Base-by-base conservation (phyloP, 2,329 filamentous ascomycete genomes). In the Fusarium aywerte region DNA sequence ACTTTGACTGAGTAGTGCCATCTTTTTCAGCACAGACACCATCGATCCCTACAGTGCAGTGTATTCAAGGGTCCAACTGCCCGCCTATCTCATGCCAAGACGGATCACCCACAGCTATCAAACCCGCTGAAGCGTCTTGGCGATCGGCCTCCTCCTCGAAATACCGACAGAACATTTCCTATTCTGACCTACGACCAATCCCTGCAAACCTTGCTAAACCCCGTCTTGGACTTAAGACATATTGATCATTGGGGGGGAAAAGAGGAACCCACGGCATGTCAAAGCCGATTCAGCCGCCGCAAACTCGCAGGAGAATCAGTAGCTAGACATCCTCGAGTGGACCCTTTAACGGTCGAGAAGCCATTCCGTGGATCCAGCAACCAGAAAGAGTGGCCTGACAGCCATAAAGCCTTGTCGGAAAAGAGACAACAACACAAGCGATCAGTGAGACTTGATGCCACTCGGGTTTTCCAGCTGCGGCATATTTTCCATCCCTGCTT, bases 231-330 rank as follows among this genome's bases (percentile, higher is more conserved):
- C 15, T 23, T 18, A 39, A 20, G 21, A 39, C 35, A 38, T 21
- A 13, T 15, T 15, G 25, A 53, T 50, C 18, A 36, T 32, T 45
- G 21, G 15, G 3, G 15, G 3, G 32, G 20, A 45, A 61, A 56
- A 51, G 56, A 64, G 67, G 57, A 67, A 56, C 54, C 38, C n/a
- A 58, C 61, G 66, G 68, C 70, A 72, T 51, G 43, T 47, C 63
- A 59, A 45, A 70, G 58, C 70, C 70, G 64, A 70, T 59, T 38
- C 42, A 40, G 47, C 55, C 68, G 43, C 57, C 45, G 51, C 58
- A 55, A 55, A 60, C 51, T 62, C 33, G 33, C 42, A 65, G 49
- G 20, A 39, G 43, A 40, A 21, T 51, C 16, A 27, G 48, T 60
- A 54, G 18, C 23, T 61, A 32, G 42, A 42, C 51, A 36, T 54